Percentiles rank a stretch among this genome's conserved stretches.
Conservation (phyloP, 2,329 filamentous ascomycete species). For the Ophiostoma quercus region DNA sequence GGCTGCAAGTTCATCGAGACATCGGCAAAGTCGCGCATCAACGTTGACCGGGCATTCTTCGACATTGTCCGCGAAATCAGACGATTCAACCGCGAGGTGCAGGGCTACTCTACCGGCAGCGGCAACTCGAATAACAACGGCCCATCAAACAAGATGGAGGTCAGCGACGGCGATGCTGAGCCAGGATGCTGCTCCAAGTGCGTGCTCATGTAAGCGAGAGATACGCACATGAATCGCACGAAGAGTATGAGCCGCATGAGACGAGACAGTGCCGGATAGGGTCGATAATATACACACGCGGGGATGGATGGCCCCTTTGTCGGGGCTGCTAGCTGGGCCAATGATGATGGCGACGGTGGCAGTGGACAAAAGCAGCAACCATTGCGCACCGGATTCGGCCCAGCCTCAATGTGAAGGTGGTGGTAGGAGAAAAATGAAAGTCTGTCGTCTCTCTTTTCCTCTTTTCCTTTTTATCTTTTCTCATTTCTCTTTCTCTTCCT, state of each 20-base stretch:
- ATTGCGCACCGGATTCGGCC: not conserved
- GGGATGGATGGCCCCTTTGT: not conserved
- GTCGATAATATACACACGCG: constrained; percentile 2
- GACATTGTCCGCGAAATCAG: constrained; percentile 97
- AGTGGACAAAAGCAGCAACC: not conserved
- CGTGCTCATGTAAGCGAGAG: constrained; percentile 26
- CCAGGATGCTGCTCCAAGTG: constrained; percentile 66
- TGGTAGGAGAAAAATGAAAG: constrained; percentile 8
- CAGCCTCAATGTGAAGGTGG: not conserved
- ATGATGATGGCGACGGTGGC: not conserved
- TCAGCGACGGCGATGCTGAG: constrained; percentile 62
- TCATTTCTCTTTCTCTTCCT: not conserved
- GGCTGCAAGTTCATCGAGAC: constrained; percentile 99
- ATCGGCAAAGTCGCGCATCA: constrained; percentile 94
- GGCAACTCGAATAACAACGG: constrained; percentile 56
- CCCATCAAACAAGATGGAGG: constrained; percentile 69
- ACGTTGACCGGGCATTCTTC: constrained; percentile 98
- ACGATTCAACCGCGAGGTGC: constrained; percentile 98
- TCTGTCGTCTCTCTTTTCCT: not conserved
- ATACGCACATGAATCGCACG: not conserved
- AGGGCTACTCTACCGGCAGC: constrained; percentile 71
- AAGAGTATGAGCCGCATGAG: not conserved
- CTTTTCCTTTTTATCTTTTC: not conserved
- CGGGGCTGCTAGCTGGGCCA: not conserved
- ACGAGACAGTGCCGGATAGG: not conserved